These are phyloP conservation scores for Oryza brachyantha DNA, from an alignment of 176 grass and related monocot genomes.

Conservation along the genomic window DNA sequence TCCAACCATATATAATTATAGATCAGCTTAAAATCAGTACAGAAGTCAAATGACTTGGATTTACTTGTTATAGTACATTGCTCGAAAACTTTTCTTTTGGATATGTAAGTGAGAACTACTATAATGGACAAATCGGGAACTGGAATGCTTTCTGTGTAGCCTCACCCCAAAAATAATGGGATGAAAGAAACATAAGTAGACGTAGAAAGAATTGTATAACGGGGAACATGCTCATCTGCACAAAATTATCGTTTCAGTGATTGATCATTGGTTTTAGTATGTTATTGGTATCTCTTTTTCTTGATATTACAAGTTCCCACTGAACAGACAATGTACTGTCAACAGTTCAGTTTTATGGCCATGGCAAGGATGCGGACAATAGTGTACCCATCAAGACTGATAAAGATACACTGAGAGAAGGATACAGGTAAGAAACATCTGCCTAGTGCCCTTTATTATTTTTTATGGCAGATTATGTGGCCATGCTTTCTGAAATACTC, in stretches of 20 bases:
- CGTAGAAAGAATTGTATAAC: conserved; percentile 5
- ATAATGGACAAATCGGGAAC: background rate
- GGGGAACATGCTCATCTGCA: conserved; percentile 23
- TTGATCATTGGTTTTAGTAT: background rate
- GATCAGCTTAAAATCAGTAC: background rate
- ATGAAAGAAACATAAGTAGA: conserved; percentile 19
- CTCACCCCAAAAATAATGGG: conserved; percentile 17
- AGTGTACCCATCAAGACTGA: conserved; percentile 71
- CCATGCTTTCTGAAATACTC: conserved; percentile 2
- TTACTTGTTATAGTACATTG: background rate
- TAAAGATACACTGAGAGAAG: conserved; percentile 86
- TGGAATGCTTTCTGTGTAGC: background rate
- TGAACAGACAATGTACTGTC: background rate
- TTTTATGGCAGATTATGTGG: conserved; percentile 16
- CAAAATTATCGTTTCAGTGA: conserved; percentile 6
- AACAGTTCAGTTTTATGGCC: conserved; percentile 86
- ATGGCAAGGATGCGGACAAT: conserved; percentile 37
- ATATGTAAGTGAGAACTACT: background rate
- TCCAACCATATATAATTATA: background rate
- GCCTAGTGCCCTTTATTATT: background rate
- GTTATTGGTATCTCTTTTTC: background rate
- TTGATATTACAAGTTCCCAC: background rate
- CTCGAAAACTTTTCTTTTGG: background rate
- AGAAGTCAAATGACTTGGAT: background rate
- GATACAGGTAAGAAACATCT: conserved; percentile 56